A percentile compares a stretch with the other conserved stretches of the same genome.
These are phyloP conservation scores for Aspergillus mulundensis DNA, from an alignment of 495 filamentous ascomycete genomes.

Conservation along the genomic window DNA sequence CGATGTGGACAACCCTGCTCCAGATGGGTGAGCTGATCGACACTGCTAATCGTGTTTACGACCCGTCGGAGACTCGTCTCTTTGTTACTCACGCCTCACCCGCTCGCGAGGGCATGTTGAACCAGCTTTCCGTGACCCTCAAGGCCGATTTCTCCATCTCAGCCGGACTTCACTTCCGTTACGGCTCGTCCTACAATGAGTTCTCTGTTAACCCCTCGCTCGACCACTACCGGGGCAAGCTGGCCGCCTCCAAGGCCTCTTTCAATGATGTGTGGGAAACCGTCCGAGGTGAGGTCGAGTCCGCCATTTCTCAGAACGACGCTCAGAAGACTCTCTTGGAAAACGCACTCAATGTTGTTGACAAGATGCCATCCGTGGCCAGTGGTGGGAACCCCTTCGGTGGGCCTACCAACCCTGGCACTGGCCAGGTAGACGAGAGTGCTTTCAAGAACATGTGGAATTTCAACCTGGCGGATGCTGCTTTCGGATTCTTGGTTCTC, in stretches of 20 bases:
- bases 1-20: conserved; percentile 98
- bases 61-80: conserved; percentile 95
- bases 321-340: conserved; percentile 85
- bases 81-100: conserved; percentile 98
- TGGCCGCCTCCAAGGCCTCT: conserved; percentile 96
- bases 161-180: conserved; percentile 96
- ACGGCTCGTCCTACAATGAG: conserved; percentile 99
- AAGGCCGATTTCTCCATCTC: conserved; percentile 99
- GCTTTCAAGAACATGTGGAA: conserved; percentile 99
- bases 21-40: conserved; percentile 99
- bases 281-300: conserved; percentile 89
- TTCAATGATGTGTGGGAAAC: conserved; percentile 99
- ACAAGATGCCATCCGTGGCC: conserved; percentile 92
- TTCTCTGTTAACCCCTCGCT: conserved; percentile 98
- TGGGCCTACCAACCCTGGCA: conserved; percentile 69
- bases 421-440: conserved; percentile 93
- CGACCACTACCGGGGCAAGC: conserved; percentile 98
- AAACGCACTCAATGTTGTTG: conserved; percentile 84
- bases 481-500: conserved; percentile 91
- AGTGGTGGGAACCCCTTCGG: conserved; percentile 97
- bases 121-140: conserved; percentile 94
- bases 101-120: conserved; percentile 92
- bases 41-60: conserved; percentile 96
- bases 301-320: conserved; percentile 87
- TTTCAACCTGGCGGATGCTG: conserved; percentile 97